Percentiles rank a stretch among this genome's conserved stretches.
Conservation (phyloP, 164 flowering plant genomes). For the Taxillus chinensis region DNA sequence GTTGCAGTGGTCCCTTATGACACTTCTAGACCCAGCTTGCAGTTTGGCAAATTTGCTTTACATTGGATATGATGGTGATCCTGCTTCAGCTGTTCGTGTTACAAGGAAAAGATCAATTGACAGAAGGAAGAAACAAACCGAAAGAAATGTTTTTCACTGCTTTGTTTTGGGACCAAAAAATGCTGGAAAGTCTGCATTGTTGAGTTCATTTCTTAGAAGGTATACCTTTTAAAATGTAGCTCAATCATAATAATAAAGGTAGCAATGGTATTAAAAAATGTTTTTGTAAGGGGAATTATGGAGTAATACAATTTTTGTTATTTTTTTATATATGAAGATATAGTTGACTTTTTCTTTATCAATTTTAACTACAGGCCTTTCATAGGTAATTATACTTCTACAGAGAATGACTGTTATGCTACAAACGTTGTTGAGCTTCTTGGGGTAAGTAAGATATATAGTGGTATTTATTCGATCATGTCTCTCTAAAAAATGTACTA, state of each 20-base stretch:
- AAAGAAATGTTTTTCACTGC: slow-evolving; percentile 86
- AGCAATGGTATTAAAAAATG: too few relatives aligned
- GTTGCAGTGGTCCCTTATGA: slow-evolving; percentile 98
- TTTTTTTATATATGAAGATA: slow-evolving; percentile 1
- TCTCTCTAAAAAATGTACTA: too few relatives aligned
- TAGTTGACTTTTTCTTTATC: background rate
- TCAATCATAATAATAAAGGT: too few relatives aligned
- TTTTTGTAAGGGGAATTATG: background rate
- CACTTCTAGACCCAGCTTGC: slow-evolving; percentile 65
- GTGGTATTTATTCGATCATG: too few relatives aligned
- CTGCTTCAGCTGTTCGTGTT: slow-evolving; percentile 55
- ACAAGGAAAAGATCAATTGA: slow-evolving; percentile 68
- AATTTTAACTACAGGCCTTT: slow-evolving; percentile 17
- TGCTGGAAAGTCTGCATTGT: slow-evolving; percentile 76
- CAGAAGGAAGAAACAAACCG: slow-evolving; percentile 74
- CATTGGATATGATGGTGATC: slow-evolving; percentile 75
- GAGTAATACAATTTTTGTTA: background rate
- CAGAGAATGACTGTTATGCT: slow-evolving; percentile 12
- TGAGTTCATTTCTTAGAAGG: slow-evolving; percentile 88
- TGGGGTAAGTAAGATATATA: slow-evolving; percentile 17
- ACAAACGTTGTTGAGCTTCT: slow-evolving; percentile 19
- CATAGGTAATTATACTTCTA: slow-evolving; percentile 10
- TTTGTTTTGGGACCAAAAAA: slow-evolving; percentile 88
- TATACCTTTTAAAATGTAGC: slow-evolving; percentile 8
- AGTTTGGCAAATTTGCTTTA: slow-evolving; percentile 68